Evolutionary conservation across 345 rosid species (phyloP), one percentile per base, ranked within the genome.

Genomic region (Eucalyptus lansdowneana): DNA sequence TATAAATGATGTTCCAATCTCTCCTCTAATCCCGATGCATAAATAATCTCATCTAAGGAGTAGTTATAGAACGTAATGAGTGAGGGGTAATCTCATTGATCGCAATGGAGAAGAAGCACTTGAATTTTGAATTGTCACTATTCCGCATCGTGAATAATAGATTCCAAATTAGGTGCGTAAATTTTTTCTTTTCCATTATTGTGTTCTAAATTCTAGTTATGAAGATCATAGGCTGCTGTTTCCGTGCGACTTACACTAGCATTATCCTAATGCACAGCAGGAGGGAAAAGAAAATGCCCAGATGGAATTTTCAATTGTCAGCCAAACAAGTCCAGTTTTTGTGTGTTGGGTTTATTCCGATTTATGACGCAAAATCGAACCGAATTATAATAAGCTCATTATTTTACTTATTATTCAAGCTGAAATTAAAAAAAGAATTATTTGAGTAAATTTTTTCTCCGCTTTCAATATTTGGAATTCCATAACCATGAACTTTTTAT

Each of bases 51-150:
- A 19, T 19, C 2, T 53, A 53, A 53, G 0, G 25, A 53, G 58
- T 0, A 2, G 24, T 53, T 53, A 19, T 53, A 19, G 24, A 53
- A 53, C 0, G 2, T 1, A 19, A 53, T 0, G 5, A 1, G 5
- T 53, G 56, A 53, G 2, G 56, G 58, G 58, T 19, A 53, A 53
- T 53, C 58, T 19, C 10, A 19, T 53, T 53, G 24, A 53, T 19
- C 5, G 1, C 56, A 53, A 19, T 53, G 2, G 56, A 53, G 11
- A 53, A 3, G 24, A 53, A 19, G 24, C 11, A 53, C 2, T 19
- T 53, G 58, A 15, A 53, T 53, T 53, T 53, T 19, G 24, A 53
- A 53, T 53, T 1, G 58, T 19, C 2, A 0, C 24, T 53, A 53
- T 3, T 53, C 0, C 10, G 0, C 1, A 53, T 53, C 10, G 10